phyloP scores from a whole-genome alignment of 345 rosid species.

The Sonneratia alba region DNA sequence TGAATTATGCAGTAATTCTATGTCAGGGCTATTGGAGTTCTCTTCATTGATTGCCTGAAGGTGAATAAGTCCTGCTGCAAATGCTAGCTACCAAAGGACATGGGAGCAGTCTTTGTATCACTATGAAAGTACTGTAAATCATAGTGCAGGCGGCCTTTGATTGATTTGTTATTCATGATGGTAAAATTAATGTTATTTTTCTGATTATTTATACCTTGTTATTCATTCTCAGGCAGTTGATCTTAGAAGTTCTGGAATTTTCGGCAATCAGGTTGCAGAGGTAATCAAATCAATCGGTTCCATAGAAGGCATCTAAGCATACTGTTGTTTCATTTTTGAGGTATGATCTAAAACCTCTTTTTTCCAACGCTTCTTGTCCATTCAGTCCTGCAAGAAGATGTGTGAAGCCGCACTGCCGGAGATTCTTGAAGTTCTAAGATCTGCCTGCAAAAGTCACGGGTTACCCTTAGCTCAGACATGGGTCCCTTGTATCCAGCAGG shows the following conservation, averaged over 20 bases:
- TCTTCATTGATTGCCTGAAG: background rate
- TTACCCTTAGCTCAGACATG: slow-evolving; percentile 86
- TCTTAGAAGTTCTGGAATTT: slow-evolving; percentile 57
- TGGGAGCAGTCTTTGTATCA: background rate
- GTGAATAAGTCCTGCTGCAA: background rate
- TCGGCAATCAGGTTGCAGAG: slow-evolving; percentile 29
- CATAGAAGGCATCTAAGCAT: slow-evolving; percentile 5
- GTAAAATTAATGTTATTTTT: background rate
- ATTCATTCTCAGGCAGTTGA: slow-evolving; percentile 59
- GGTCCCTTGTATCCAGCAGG: slow-evolving; percentile 70
- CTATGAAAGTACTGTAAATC: background rate
- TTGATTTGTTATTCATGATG: background rate
- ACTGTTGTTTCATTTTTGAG: slow-evolving; percentile 3
- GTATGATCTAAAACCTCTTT: background rate
- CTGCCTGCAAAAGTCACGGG: slow-evolving; percentile 64
- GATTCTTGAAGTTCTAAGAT: slow-evolving; percentile 58
- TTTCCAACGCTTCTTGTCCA: slow-evolving; percentile 7
- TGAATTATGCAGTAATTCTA: background rate
- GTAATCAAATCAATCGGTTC: slow-evolving; percentile 28
- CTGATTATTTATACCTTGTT: background rate
- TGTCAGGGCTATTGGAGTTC: background rate
- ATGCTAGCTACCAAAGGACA: background rate
- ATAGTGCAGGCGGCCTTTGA: background rate
- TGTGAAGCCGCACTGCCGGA: slow-evolving; percentile 73
- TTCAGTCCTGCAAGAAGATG: slow-evolving; percentile 39